Evolutionary conservation across 2,329 filamentous ascomycete species (phyloP).

Genomic region (Cladobotryum protrusum): DNA sequence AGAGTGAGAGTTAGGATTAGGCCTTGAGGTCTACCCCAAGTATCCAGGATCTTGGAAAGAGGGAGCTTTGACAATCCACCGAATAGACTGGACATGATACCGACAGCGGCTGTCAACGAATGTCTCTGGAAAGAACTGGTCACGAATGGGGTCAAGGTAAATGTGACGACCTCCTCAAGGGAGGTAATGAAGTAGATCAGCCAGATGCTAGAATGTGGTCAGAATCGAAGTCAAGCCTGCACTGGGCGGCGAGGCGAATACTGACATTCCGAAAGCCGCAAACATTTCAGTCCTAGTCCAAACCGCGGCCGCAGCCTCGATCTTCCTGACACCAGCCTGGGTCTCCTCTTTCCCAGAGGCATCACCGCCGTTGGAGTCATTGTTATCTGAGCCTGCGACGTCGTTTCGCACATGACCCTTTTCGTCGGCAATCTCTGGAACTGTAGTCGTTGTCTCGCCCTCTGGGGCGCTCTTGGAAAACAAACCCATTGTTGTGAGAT

Average conservation of each 20-base stretch:
- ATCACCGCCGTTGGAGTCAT: background rate
- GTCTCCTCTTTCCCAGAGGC: slow-evolving; percentile 23
- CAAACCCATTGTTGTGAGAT: slow-evolving; percentile 6
- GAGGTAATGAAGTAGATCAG: slow-evolving; percentile 34
- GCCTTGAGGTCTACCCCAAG: slow-evolving; percentile 61
- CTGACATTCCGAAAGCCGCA: slow-evolving; percentile 37
- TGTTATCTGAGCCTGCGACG: slow-evolving; percentile 24
- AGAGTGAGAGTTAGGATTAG: slow-evolving; percentile 48
- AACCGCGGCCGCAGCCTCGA: slow-evolving; percentile 36
- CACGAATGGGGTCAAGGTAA: slow-evolving; percentile 40
- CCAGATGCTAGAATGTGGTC: slow-evolving; percentile 28
- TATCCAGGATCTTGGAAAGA: slow-evolving; percentile 60
- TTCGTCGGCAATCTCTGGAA: slow-evolving; percentile 6
- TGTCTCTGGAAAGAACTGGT: slow-evolving; percentile 47
- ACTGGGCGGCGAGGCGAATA: background rate
- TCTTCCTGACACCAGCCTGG: slow-evolving; percentile 40
- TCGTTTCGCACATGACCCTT: slow-evolving; percentile 8
- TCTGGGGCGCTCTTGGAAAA: background rate
- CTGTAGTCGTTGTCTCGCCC: background rate
- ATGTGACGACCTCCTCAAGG: slow-evolving; percentile 31
- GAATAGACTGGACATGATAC: slow-evolving; percentile 49
- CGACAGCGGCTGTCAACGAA: slow-evolving; percentile 47
- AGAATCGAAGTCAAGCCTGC: no score
- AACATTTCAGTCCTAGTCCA: slow-evolving; percentile 36
- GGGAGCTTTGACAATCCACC: slow-evolving; percentile 58